Evolutionary conservation across 192 early-diverging fungal species (phyloP).

Genomic region (Cladochytrium replicatum): DNA sequence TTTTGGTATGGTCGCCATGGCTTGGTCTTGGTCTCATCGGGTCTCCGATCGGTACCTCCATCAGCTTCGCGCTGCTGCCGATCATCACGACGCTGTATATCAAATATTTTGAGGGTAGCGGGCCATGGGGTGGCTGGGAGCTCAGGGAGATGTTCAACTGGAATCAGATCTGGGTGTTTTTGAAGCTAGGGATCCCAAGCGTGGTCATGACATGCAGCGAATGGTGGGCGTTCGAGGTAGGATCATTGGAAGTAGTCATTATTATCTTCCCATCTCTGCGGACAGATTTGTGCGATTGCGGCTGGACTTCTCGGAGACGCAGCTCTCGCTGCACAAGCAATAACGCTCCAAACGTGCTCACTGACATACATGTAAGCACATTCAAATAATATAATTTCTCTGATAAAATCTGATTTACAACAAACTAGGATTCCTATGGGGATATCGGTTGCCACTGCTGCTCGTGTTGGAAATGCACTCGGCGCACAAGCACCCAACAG

Average conservation of each 20-base stretch:
- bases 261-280: too few species aligned
- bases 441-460: slow-evolving; percentile 68
- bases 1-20: slow-evolving; percentile 66
- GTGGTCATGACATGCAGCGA: slow-evolving; percentile 71
- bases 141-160: slow-evolving; percentile 47
- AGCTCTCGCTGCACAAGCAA: slow-evolving; percentile 71
- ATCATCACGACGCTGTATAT: slow-evolving; percentile 54
- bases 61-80: slow-evolving; percentile 69
- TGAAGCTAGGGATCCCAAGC: slow-evolving; percentile 67
- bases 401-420: too few species aligned
- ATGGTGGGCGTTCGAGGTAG: too few species aligned
- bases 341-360: slow-evolving; percentile 60
- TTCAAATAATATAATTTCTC: too few species aligned
- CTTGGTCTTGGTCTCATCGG: slow-evolving; percentile 69
- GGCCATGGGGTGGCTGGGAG: slow-evolving; percentile 85
- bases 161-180: slow-evolving; percentile 7
- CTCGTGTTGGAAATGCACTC: slow-evolving; percentile 56
- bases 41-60: slow-evolving; percentile 68
- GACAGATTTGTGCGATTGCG: slow-evolving; percentile 31
- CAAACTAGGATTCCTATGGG: slow-evolving; percentile 77
- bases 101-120: slow-evolving; percentile 41
- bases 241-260: too few species aligned
- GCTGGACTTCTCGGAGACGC: slow-evolving; percentile 68
- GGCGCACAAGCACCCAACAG: slow-evolving; percentile 7
- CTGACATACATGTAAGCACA: slow-evolving; percentile 56